Evolutionary conservation across 2,329 filamentous ascomycete genomes (phyloP).

Genomic region (Fusarium solani-melongenae): DNA sequence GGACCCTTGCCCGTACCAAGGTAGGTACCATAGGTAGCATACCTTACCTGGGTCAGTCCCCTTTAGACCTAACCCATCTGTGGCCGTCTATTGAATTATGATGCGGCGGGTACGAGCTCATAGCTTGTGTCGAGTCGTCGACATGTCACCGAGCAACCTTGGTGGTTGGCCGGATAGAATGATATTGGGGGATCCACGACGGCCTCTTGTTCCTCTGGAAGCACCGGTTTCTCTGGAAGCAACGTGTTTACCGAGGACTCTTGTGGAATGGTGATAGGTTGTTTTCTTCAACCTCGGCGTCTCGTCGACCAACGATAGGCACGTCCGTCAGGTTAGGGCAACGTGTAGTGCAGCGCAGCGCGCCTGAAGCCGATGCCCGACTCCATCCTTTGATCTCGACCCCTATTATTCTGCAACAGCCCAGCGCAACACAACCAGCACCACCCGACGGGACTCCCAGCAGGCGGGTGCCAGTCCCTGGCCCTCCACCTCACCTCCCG

Average conservation of each 20-base stretch:
- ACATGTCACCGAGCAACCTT: conserved; percentile 33
- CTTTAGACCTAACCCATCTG: background rate
- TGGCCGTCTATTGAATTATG: conserved; percentile 19
- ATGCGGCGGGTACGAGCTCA: conserved; percentile 1
- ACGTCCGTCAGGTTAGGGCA: background rate
- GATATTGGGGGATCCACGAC: background rate
- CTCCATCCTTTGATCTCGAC: conserved; percentile 23
- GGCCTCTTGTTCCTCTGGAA: conserved; percentile 10
- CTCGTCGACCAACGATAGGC: background rate
- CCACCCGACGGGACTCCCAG: conserved; percentile 3
- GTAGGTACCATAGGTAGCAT: conserved; percentile 2
- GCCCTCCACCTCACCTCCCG: conserved; percentile 29
- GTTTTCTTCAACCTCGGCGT: background rate
- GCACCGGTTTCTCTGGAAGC: background rate
- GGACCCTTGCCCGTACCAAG: conserved; percentile 21
- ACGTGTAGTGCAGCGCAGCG: background rate
- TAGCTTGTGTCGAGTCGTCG: background rate
- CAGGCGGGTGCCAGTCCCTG: conserved; percentile 19
- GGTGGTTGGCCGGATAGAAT: background rate
- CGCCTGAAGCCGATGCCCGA: background rate
- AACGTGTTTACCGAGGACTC: background rate
- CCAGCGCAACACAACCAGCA: conserved; percentile 28
- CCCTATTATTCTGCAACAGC: conserved; percentile 43
- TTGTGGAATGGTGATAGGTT: background rate
- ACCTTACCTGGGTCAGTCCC: conserved; percentile 7